Base-by-base conservation (phyloP, 129 eudicot species). In the Silybum marianum region DNA sequence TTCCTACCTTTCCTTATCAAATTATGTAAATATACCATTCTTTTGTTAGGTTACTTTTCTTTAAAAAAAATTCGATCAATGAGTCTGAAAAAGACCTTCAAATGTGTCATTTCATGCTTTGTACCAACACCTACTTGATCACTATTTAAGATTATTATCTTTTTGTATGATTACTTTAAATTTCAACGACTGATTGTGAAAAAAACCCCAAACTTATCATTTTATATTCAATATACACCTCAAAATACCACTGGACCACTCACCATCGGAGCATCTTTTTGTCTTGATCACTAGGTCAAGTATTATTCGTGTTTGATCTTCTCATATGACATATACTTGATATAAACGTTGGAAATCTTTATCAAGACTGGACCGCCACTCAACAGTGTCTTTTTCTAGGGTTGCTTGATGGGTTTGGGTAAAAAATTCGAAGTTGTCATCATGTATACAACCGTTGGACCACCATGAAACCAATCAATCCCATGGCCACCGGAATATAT, bases 351-450 rank as follows among this genome's bases (percentile, higher is more conserved):
- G n/a, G 65, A 71, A 69, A 71, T 83, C 18, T 71, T 62, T 67
- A 83, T 77, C 78, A 72, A 10, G 4, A 83, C 38, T 63, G 86
- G 86, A 83, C 86, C 86, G 66, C 86, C 86, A 83, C 83, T 79
- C 44, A 63, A 30, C 19, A 4, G 70, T 42, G 79, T 77, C 83
- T 1, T 34, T 83, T 83, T 83, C 83, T 48, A 9, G 21, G 30
- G 77, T 76, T 69, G 46, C 69, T 69, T 48, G 9, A 82, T 48
- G 30, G 9, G 30, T 69, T 48, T 58, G 32, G 69, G 23, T 6
- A 48, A 39, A 76, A 70, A 78, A 34, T 38, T 81, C 28, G 23
- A 82, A 25, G 77, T 60, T 68, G 77, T 69, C 78, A 67, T 46
- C 58, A 69, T 68, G 81, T 82, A 48, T 13, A 24, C 73, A 26